These are phyloP conservation scores for Venturia carpophila DNA, from an alignment of 2,329 filamentous ascomycete species.

Conservation along the genomic window DNA sequence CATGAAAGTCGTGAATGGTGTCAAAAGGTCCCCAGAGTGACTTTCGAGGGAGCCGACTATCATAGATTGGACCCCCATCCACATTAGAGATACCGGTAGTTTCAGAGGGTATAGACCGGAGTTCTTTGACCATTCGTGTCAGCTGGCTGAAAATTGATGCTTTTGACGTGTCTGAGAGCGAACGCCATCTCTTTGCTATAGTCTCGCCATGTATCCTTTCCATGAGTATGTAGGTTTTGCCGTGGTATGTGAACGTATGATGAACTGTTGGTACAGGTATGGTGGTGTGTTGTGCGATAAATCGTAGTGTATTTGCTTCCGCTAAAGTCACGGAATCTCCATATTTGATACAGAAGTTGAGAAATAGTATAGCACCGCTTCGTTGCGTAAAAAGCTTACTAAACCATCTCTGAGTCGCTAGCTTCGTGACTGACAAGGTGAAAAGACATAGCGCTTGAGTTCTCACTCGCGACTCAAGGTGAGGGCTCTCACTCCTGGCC, in stretches of 20 bases:
- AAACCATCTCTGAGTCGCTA: not conserved
- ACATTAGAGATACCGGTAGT: not conserved
- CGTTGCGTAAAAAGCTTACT: not conserved
- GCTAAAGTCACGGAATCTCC: not conserved
- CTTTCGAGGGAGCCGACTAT: not conserved
- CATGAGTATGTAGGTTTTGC: constrained; percentile 23
- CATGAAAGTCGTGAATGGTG: not conserved
- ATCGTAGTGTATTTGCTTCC: constrained; percentile 23
- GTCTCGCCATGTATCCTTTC: constrained; percentile 23
- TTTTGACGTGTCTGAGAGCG: not conserved
- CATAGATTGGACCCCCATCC: not conserved
- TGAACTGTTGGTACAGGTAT: constrained; percentile 23
- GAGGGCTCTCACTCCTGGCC: not conserved
- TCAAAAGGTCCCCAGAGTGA: not conserved
- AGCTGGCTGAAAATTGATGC: not conserved
- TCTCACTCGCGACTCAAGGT: too few relatives aligned
- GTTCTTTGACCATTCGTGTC: not conserved
- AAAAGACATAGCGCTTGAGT: not conserved
- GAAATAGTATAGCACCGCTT: not conserved
- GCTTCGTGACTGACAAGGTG: not conserved
- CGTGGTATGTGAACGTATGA: not conserved
- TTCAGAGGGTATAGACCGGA: not conserved
- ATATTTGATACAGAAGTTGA: not conserved
- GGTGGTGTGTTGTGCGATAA: constrained; percentile 22
- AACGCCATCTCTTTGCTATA: constrained; percentile 20